Percentiles rank a stretch among this genome's conserved stretches.
Conservation (phyloP, 257 asterid genomes). For the Nicotiana obtusifolia region DNA sequence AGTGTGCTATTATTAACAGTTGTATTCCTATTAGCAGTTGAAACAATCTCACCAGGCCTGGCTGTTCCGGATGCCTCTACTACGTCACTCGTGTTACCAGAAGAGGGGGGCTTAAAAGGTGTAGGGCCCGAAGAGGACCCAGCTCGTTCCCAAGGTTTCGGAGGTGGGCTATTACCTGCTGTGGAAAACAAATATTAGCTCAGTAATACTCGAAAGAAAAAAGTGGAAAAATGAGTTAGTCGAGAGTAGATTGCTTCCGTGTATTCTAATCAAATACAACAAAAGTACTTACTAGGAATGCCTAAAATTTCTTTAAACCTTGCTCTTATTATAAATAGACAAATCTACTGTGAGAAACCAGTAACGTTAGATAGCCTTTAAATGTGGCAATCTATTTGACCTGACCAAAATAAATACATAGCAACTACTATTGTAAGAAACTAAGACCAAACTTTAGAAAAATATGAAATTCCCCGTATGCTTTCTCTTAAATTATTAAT, state of each 20-base stretch:
- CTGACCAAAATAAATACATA: background rate
- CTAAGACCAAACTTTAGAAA: background rate
- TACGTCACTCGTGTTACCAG: conserved; percentile 80
- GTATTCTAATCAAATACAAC: background rate
- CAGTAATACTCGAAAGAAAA: background rate
- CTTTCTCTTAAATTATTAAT: background rate
- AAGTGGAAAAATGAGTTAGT: background rate
- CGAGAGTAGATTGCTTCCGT: background rate
- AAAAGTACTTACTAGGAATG: background rate
- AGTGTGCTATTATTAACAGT: conserved; percentile 43
- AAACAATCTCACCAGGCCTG: conserved; percentile 81
- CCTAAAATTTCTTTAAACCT: background rate
- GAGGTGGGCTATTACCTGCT: conserved; percentile 59
- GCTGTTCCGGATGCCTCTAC: conserved; percentile 97
- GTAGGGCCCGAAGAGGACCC: conserved; percentile 74
- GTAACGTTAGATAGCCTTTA: background rate
- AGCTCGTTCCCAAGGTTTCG: conserved; percentile 94
- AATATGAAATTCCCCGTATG: background rate
- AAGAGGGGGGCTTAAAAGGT: conserved; percentile 81
- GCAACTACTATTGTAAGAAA: background rate
- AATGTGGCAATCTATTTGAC: background rate
- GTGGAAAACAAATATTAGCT: background rate
- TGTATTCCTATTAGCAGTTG: conserved; percentile 45
- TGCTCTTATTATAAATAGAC: background rate
- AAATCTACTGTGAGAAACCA: background rate